Conservation (phyloP, 352 stramenopile species). For the Globisporangium cystogenes region DNA sequence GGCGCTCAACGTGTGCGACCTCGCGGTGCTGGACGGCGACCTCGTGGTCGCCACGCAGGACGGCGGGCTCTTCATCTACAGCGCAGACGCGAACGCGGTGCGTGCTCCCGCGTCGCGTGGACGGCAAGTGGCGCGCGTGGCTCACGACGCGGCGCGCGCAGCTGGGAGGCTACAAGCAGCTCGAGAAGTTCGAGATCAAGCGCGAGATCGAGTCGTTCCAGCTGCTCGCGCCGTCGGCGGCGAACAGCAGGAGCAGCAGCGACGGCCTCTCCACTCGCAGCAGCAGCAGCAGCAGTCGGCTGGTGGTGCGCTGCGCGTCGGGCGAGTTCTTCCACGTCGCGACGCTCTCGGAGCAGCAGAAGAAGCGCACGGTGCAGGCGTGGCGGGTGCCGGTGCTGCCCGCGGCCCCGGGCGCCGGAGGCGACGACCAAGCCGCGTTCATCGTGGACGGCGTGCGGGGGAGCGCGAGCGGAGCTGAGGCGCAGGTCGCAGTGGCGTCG, state of each 20-base stretch:
- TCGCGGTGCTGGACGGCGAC: conserved; percentile 40
- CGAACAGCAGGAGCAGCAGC: not conserved
- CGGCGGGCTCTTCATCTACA: conserved; percentile 51
- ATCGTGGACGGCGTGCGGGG: conserved; percentile 35
- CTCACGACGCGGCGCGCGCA: conserved; percentile 4
- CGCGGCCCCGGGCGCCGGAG: not conserved
- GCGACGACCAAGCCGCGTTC: conserved; percentile 29
- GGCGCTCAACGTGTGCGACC: conserved; percentile 62
- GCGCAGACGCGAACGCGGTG: conserved; percentile 23
- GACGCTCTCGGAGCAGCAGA: conserved; percentile 12
- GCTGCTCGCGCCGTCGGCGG: conserved; percentile 11
- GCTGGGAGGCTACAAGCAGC: conserved; percentile 42
- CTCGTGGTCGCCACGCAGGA: conserved; percentile 64
- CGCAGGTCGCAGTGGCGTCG: conserved; percentile 29
- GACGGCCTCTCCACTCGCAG: not conserved
- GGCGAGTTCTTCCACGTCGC: conserved; percentile 44
- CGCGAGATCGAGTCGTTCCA: conserved; percentile 57
- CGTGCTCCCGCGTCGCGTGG: conserved; percentile 1
- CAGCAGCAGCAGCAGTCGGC: conserved; percentile 7
- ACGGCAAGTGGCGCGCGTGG: not conserved
- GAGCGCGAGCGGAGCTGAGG: conserved; percentile 3
- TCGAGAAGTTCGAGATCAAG: conserved; percentile 47
- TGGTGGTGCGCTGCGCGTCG: conserved; percentile 46
- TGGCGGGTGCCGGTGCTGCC: conserved; percentile 27
- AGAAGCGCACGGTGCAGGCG: conserved; percentile 17